Conservation (phyloP, 805 yeast species). For the Sporopachydermia quercuum region DNA sequence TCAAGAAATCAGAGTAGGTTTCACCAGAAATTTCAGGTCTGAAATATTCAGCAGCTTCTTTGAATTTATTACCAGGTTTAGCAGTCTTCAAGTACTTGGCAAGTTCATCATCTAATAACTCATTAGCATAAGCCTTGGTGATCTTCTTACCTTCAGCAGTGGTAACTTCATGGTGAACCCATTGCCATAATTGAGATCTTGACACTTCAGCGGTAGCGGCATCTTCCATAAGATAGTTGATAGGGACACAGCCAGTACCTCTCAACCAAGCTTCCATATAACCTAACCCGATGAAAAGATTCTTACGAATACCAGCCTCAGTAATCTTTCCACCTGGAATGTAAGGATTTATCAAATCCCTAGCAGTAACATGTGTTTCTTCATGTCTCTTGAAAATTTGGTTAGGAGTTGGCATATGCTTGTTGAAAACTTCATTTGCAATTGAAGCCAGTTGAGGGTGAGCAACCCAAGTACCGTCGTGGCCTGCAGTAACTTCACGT, state of each 20-base stretch:
- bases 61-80: conserved; percentile 34
- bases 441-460: conserved; percentile 58
- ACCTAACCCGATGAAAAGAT: conserved; percentile 47
- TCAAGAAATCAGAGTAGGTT: conserved; percentile 49
- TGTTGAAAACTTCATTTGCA: conserved; percentile 54
- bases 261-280: conserved; percentile 67
- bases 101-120: conserved; percentile 41
- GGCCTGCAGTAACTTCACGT: conserved; percentile 53
- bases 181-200: conserved; percentile 56
- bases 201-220: conserved; percentile 75
- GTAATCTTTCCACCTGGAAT: conserved; percentile 46
- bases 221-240: conserved; percentile 64
- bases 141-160: conserved; percentile 42
- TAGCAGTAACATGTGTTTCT: conserved; percentile 35
- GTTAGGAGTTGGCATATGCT: conserved; percentile 64
- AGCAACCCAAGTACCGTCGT: conserved; percentile 70
- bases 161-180: conserved; percentile 49
- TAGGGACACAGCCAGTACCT: conserved; percentile 60
- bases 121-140: conserved; percentile 33
- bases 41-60: conserved; percentile 41
- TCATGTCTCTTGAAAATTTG: conserved; percentile 41
- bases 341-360: conserved; percentile 45
- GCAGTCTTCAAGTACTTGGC: conserved; percentile 32
- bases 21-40: conserved; percentile 52
- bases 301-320: conserved; percentile 51